Evolutionary conservation across 1,284 basidiomycete genomes (phyloP), one percentile per base, ranked within the genome.

Genomic region (Tilletia indica): DNA sequence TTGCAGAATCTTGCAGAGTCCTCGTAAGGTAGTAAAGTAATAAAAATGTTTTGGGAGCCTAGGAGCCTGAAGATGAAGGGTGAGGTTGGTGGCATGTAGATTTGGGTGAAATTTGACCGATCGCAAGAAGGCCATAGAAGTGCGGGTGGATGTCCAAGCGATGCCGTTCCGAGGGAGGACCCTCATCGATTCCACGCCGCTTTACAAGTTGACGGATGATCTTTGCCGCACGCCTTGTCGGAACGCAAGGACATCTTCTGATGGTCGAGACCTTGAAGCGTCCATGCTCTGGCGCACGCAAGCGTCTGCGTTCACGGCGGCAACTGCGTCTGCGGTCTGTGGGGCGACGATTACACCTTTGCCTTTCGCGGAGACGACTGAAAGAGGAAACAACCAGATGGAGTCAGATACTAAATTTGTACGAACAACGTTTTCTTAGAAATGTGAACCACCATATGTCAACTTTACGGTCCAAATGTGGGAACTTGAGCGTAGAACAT

Each of bases 401-500:
- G 42, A 31, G 42, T 45, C 14, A 45, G 42, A 45, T 45, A 14
- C 42, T 12, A 1, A 45, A 9, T 45, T 14, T 45, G 42, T n/a
- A 2, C 25, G 38, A 11, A 19, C 8, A 63, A 54, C 51, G 6
- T 14, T 2, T 8, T 54, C n/a, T 36, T 63, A 64, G 49, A 25
- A 14, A 64, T 3, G 16, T 12, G 5, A 36, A 42, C 12, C 61
- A 64, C 61, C 81, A 70, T 83, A 83, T 45, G 74, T 77, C 67
- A 83, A 73, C 48, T 76, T 78, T 72, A 82, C 75, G 39, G 82
- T 84, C 73, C 78, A 77, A 66, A 84, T 68, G 70, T 84, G 82
- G 73, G 74, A 56, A 81, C 72, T 70, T 84, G 82, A 14, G 81
- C 81, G 68, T 80, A 81, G 47, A 84, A 69, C 47, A 82, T 71